Evolutionary conservation across 2,329 filamentous ascomycete species (phyloP).

Genomic region (Penicillium psychrosexuale): DNA sequence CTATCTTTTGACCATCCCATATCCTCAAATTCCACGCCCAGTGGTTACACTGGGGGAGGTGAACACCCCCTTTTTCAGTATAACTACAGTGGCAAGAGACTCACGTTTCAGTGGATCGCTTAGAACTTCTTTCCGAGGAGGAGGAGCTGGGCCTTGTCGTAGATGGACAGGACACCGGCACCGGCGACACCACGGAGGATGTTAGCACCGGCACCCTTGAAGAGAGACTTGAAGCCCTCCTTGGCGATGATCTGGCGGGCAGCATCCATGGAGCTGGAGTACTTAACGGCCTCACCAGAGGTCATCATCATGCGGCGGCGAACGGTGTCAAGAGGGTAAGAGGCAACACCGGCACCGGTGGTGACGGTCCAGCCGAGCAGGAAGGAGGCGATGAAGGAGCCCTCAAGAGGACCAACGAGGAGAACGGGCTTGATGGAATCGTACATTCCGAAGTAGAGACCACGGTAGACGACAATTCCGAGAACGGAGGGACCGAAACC

Average conservation of each 20-base stretch:
- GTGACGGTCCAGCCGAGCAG: conserved; percentile 97
- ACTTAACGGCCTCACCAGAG: conserved; percentile 93
- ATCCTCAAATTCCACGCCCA: conserved; percentile 31
- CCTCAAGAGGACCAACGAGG: conserved; percentile 84
- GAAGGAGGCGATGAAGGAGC: conserved; percentile 99
- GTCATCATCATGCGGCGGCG: conserved; percentile 99
- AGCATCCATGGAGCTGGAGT: conserved; percentile 94
- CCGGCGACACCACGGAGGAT: conserved; percentile 99
- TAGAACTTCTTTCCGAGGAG: conserved; percentile 99
- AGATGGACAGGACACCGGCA: conserved; percentile 99
- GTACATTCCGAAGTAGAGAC: conserved; percentile 99
- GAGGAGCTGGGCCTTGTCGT: conserved; percentile 98
- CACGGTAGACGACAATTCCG: conserved; percentile 99
- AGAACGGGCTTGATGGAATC: conserved; percentile 99
- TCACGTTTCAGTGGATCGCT: conserved; percentile 33
- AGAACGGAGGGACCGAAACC: conserved; percentile 99
- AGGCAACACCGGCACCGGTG: conserved; percentile 99
- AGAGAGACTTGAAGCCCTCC: conserved; percentile 98
- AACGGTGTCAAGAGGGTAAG: conserved; percentile 99
- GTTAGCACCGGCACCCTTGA: conserved; percentile 99
- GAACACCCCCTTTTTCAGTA: conserved; percentile 27
- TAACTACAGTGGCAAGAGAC: conserved; percentile 21
- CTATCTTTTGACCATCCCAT: conserved; percentile 43
- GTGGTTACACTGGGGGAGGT: conserved; percentile 27
- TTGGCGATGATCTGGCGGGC: conserved; percentile 92